A percentile compares a stretch with the other conserved stretches of the same genome.
These are phyloP conservation scores for Penicillium diatomitis DNA, from an alignment of 495 filamentous ascomycete species.

Conservation along the genomic window DNA sequence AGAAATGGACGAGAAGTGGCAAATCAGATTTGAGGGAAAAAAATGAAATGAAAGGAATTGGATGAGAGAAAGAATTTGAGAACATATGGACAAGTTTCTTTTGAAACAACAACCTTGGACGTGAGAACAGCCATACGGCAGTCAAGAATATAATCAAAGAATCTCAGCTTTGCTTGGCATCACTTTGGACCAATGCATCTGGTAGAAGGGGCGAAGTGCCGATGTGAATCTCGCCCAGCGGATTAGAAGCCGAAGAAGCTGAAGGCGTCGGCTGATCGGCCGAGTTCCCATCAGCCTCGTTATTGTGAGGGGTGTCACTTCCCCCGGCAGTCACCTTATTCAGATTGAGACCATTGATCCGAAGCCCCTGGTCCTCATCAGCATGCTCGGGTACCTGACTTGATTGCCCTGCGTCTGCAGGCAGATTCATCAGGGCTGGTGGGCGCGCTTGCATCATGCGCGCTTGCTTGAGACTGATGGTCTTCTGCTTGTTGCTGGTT, in stretches of 20 bases:
- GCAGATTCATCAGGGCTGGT: conserved; percentile 65
- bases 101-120: no score
- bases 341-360: conserved; percentile 28
- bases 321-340: conserved; percentile 15
- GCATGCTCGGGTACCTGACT: conserved; percentile 16
- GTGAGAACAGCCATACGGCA: no score
- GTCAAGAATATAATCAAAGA: no score
- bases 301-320: conserved; percentile 7
- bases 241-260: conserved; percentile 11
- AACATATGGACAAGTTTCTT: no score
- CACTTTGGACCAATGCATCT: conserved; percentile 16
- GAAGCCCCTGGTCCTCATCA: conserved; percentile 22
- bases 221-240: conserved; percentile 19
- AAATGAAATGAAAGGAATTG: no score
- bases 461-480: conserved; percentile 80
- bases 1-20: not conserved
- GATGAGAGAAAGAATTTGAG: no score
- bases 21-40: no score
- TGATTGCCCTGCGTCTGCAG: conserved; percentile 4
- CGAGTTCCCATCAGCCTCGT: conserved; percentile 8
- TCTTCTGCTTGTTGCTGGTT: conserved; percentile 91
- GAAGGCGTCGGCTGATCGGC: conserved; percentile 3
- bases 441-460: conserved; percentile 75
- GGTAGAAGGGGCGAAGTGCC: conserved; percentile 20
- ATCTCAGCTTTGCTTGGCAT: conserved; percentile 10